Conservation (phyloP, 805 yeast genomes). For the Candida jianshihensis region DNA sequence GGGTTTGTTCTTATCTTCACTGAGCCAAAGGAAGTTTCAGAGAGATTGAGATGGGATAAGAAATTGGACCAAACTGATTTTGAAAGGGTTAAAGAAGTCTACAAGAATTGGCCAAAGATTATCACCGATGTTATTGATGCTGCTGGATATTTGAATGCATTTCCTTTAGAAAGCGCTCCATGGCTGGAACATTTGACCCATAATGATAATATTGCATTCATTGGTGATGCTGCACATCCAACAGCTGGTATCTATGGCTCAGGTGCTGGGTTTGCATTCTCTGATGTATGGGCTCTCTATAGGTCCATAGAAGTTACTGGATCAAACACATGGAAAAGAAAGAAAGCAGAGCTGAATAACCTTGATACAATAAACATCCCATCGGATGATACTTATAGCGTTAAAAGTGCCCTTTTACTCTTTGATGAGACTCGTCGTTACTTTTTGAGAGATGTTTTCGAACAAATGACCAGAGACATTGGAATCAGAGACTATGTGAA, state of each 20-base stretch:
- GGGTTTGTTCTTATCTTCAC: background rate
- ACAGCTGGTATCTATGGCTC: constrained; percentile 4
- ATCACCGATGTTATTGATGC: background rate
- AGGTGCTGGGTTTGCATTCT: constrained; percentile 2
- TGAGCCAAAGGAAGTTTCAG: background rate
- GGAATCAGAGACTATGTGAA: background rate
- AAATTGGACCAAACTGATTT: background rate
- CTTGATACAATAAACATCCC: background rate
- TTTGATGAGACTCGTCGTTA: constrained; percentile 3
- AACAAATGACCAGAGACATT: background rate
- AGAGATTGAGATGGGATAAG: background rate
- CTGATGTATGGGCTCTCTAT: constrained; percentile 4
- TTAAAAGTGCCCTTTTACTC: background rate
- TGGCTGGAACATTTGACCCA: constrained; percentile 1
- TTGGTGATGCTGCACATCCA: constrained; percentile 7
- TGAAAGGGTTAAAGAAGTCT: background rate
- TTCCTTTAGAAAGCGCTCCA: constrained; percentile 2
- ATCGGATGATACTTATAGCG: background rate
- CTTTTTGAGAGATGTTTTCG: constrained; percentile 1
- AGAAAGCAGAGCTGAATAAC: background rate
- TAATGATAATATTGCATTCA: background rate
- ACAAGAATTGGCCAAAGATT: background rate
- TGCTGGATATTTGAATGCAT: background rate
- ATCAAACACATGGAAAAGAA: background rate
- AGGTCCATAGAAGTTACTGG: constrained; percentile 1